Base-by-base conservation (phyloP, 805 yeast species). In the Schizosaccharomyces japonicus region DNA sequence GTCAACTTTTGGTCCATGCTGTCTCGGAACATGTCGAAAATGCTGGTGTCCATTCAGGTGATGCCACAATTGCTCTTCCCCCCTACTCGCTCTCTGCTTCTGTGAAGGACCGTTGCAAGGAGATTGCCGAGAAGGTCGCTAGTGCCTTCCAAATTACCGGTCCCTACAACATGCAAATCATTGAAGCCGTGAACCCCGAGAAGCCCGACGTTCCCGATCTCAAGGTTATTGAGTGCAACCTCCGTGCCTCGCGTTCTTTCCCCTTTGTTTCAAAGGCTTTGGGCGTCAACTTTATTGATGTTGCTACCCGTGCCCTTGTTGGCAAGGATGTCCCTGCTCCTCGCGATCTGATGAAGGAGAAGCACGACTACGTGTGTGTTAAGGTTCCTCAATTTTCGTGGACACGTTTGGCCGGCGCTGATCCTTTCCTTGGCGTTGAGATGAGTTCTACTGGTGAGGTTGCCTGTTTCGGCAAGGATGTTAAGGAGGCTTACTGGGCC, bases 361-460 rank as follows among this genome's bases (percentile, higher is more conserved):
- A 15, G 19, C 83, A 78, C 57, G 87, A 87, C 62, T 87, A 84
- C 66, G 92, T 90, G 62, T 95, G 95, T 51, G 76, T 84, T 52
- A 87, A 87, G 69, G 95, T 85, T 50, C 96, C 96, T 10, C 96
- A 87, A 65, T 87, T 87, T 66, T 85, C 95, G 5, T 87, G 90
- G 76, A 80, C 95, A 28, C 77, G 96, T 64, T 72, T 87, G 55
- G 81, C 95, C 45, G 96, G 96, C 56, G 96, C 96, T 49, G 96
- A 87, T 63, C 96, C 96, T 48, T 84, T 87, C 52, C 70, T 87
- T 54, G 96, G 96, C 67, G 96, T 87, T 54, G 96, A 87, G 67
- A 87, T 87, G 96, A 95, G 96, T 17, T 87, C 95, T 28, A 87
- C 96, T 52, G 96, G 96, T 71, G 96, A 84, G 65, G 95, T 85